Evolutionary conservation across 352 stramenopile genomes (phyloP).

Genomic region (Pythium sp.): DNA sequence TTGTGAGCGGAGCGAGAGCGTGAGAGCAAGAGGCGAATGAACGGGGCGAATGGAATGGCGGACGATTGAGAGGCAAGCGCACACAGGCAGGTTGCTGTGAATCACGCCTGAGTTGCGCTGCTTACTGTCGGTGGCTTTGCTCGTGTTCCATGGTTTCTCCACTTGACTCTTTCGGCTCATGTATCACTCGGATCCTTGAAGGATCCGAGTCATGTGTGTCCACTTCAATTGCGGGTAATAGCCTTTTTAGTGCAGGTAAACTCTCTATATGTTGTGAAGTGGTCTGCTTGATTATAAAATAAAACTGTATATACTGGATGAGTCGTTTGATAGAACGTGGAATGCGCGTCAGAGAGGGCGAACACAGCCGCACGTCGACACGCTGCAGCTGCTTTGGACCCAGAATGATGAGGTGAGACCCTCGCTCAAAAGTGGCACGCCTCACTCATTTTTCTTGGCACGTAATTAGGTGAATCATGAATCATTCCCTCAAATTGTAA

Average conservation of each 20-base stretch:
- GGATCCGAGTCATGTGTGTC: background rate
- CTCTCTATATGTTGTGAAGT: background rate
- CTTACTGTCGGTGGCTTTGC: conserved; percentile 1
- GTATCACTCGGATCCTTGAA: background rate
- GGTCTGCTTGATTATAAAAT: background rate
- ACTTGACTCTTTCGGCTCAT: background rate
- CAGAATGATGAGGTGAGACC: conserved; percentile 1
- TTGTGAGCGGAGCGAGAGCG: background rate
- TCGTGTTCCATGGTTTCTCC: conserved; percentile 9
- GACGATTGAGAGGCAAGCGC: background rate
- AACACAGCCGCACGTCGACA: background rate
- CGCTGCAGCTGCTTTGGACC: conserved; percentile 4
- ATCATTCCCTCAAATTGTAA: background rate
- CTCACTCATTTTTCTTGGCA: background rate
- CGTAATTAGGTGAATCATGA: background rate
- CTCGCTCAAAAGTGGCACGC: background rate
- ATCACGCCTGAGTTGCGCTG: background rate
- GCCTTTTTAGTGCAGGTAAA: background rate
- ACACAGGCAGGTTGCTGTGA: background rate
- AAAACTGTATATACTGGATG: background rate
- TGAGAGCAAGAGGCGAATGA: background rate
- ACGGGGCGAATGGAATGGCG: background rate
- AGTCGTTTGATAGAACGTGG: background rate
- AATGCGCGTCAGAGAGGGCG: background rate
- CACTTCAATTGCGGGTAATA: background rate